These are phyloP conservation scores for Toxicodendron radicans DNA, from an alignment of 345 rosid genomes.

Conservation along the genomic window DNA sequence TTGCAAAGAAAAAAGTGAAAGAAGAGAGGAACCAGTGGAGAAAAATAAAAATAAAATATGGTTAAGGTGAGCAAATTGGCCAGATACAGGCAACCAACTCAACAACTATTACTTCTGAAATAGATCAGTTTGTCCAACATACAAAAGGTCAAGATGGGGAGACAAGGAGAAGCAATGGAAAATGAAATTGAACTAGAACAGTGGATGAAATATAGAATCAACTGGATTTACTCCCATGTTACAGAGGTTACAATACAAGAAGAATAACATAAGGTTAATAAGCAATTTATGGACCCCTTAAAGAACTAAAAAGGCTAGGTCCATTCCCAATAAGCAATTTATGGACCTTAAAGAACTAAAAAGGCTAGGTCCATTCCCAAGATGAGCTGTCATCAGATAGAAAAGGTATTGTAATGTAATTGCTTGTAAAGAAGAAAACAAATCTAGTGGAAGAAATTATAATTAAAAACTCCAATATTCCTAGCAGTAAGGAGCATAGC, in stretches of 20 bases:
- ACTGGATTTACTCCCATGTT: not conserved
- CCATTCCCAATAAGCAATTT: not conserved
- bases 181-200: not conserved
- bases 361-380: not conserved
- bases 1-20: not conserved
- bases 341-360: not conserved
- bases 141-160: not conserved
- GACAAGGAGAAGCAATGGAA: not conserved
- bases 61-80: not conserved
- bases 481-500: not conserved
- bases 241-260: not conserved
- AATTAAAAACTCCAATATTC: not conserved
- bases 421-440: not conserved
- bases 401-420: not conserved
- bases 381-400: not conserved
- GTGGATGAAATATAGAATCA: not conserved
- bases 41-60: not conserved
- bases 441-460: not conserved
- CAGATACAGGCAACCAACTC: constrained; percentile 1
- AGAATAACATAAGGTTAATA: not conserved
- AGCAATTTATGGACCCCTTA: not conserved
- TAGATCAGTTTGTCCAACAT: not conserved
- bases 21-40: not conserved
- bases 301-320: no score
- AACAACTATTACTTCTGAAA: not conserved